A percentile compares a stretch with the other conserved stretches of the same genome.
phyloP scores from a whole-genome alignment of 345 rosid genomes.

The Murraya paniculata region DNA sequence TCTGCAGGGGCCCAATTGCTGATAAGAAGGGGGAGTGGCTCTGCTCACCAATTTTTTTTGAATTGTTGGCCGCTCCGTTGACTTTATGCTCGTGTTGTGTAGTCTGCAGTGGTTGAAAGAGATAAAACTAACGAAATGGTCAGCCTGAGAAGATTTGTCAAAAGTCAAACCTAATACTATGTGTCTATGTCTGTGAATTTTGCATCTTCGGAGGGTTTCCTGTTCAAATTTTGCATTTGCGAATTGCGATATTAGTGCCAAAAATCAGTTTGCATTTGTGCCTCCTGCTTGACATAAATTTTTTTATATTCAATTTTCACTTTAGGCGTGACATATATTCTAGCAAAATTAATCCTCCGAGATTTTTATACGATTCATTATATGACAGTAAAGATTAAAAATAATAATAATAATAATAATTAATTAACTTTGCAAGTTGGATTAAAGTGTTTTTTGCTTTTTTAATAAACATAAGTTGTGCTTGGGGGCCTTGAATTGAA shows the following conservation, averaged over 20 bases:
- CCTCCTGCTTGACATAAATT: neutral
- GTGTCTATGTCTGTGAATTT: neutral
- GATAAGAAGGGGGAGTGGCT: neutral
- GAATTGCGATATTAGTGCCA: neutral
- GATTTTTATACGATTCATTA: too few species aligned
- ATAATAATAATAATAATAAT: too few species aligned
- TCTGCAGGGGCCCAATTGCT: neutral
- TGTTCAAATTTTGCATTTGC: neutral
- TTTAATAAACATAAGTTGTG: too few species aligned
- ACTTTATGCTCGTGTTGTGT: neutral
- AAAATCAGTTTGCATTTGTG: neutral
- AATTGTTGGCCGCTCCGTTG: neutral
- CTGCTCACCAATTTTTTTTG: slow-evolving; percentile 1
- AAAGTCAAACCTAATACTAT: neutral
- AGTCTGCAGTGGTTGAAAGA: slow-evolving; percentile 14
- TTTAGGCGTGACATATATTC: neutral
- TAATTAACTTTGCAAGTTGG: too few species aligned
- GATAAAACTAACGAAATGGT: slow-evolving; percentile 3
- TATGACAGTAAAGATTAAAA: too few species aligned
- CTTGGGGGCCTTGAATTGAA: too few species aligned
- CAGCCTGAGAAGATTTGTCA: neutral
- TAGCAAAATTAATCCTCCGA: too few species aligned
- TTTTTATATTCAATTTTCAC: neutral
- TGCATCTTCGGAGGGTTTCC: neutral
- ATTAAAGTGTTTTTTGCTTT: too few species aligned